phyloP scores from a whole-genome alignment of 2,329 filamentous ascomycete genomes.

The Xylariaceae sp. region DNA sequence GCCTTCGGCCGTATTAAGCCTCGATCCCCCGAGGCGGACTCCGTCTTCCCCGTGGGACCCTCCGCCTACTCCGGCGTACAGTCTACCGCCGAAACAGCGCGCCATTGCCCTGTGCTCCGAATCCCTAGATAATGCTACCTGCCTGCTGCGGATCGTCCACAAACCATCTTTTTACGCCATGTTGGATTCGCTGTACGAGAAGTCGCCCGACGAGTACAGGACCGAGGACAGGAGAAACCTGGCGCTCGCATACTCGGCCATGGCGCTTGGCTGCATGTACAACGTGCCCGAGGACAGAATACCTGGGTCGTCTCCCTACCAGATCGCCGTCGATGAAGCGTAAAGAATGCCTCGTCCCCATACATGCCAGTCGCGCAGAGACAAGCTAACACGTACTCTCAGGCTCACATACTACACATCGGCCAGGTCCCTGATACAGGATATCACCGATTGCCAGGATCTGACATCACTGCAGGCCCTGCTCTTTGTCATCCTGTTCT shows the following conservation, averaged over 20 bases:
- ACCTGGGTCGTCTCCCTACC: slow-evolving; percentile 25
- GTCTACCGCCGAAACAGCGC: slow-evolving; percentile 62
- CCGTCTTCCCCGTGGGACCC: slow-evolving; percentile 58
- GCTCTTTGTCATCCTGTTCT: slow-evolving; percentile 73
- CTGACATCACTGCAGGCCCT: slow-evolving; percentile 69
- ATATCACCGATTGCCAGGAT: slow-evolving; percentile 66
- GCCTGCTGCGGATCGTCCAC: slow-evolving; percentile 56
- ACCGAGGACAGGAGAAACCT: slow-evolving; percentile 54
- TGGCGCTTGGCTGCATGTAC: slow-evolving; percentile 58
- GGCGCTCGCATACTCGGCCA: slow-evolving; percentile 53
- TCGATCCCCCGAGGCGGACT: slow-evolving; percentile 65
- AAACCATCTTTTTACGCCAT: slow-evolving; percentile 64
- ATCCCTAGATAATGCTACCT: slow-evolving; percentile 36
- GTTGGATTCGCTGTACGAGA: slow-evolving; percentile 63
- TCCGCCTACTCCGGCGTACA: slow-evolving; percentile 48
- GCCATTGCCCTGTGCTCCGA: slow-evolving; percentile 39
- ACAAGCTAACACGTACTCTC: slow-evolving; percentile 23
- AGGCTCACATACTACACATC: slow-evolving; percentile 72
- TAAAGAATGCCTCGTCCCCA: slow-evolving; percentile 30
- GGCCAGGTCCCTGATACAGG: slow-evolving; percentile 59
- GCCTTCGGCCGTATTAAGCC: slow-evolving; percentile 45
- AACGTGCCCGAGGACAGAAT: slow-evolving; percentile 27
- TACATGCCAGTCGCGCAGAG: neutral
- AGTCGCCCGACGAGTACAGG: slow-evolving; percentile 46
- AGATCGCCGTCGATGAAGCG: slow-evolving; percentile 49